A percentile compares a stretch with the other conserved stretches of the same genome.
These are phyloP conservation scores for Volvox carteri DNA, from an alignment of 163 green algal species.

Conservation along the genomic window DNA sequence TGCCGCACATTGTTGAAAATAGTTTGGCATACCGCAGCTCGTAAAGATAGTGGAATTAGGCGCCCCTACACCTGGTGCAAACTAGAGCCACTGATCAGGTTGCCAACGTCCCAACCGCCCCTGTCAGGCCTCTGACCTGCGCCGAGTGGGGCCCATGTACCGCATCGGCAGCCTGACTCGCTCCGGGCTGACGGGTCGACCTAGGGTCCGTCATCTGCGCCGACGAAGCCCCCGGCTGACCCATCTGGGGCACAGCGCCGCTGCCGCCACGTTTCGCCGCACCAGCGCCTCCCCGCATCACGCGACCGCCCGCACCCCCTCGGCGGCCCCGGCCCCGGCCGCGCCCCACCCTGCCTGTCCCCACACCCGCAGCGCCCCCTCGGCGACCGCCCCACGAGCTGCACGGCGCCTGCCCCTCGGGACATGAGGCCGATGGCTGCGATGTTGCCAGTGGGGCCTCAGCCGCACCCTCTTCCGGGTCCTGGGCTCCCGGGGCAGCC, in stretches of 20 bases:
- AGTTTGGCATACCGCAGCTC: too few species aligned
- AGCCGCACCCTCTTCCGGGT: too few species aligned
- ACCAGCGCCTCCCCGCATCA: neutral
- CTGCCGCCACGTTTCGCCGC: neutral
- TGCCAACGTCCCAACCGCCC: too few species aligned
- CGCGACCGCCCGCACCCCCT: neutral
- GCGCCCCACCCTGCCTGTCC: neutral
- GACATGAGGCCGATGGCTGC: neutral
- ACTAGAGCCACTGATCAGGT: too few species aligned
- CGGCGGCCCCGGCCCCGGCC: neutral
- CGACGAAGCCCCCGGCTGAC: neutral
- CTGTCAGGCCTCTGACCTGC: too few species aligned
- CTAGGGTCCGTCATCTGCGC: neutral
- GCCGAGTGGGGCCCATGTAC: too few species aligned
- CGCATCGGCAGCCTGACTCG: too few species aligned
- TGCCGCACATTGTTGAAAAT: too few species aligned
- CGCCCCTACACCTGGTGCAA: too few species aligned
- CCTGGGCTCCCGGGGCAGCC: too few species aligned
- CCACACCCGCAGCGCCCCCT: neutral
- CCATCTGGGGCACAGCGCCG: constrained; percentile 42
- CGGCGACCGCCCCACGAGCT: neutral
- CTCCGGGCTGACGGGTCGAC: neutral
- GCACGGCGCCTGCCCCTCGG: neutral
- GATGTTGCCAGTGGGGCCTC: neutral
- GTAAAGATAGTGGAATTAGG: too few species aligned